A percentile compares a stretch with the other conserved stretches of the same genome.
Evolutionary conservation across 768 basidiomycete genomes (phyloP).

Genomic region (Suillus paluster): DNA sequence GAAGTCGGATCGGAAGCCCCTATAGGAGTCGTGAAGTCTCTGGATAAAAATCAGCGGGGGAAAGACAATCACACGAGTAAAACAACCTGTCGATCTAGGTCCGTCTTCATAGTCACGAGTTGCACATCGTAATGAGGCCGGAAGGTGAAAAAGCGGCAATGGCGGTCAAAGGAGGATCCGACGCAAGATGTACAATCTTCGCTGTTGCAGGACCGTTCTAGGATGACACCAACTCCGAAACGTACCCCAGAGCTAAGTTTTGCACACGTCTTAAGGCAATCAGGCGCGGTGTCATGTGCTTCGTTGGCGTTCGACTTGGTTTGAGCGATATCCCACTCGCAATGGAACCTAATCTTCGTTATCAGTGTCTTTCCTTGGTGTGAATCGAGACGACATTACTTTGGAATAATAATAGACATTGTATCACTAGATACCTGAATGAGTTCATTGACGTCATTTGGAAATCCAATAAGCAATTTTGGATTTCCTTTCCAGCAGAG

Average conservation of each 20-base stretch:
- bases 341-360: not conserved
- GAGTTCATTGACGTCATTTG: conserved; percentile 74
- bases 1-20: conserved; percentile 90
- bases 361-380: not conserved
- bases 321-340: not conserved
- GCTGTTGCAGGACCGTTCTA: conserved; percentile 79
- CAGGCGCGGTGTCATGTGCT: conserved; percentile 5
- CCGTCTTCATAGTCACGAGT: conserved; percentile 51
- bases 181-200: conserved; percentile 65
- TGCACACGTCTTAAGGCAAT: conserved; percentile 76
- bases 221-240: conserved; percentile 81
- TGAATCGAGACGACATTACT: conserved; percentile 46
- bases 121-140: conserved; percentile 78
- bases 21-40: conserved; percentile 73
- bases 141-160: conserved; percentile 82
- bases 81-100: conserved; percentile 48
- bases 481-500: conserved; percentile 83
- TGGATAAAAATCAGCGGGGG: conserved; percentile 20
- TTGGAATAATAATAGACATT: conserved; percentile 84
- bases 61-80: not conserved
- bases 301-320: not conserved
- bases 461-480: conserved; percentile 67
- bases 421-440: conserved; percentile 82
- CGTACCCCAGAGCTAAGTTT: conserved; percentile 83
- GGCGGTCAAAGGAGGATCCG: conserved; percentile 69